A percentile compares a stretch with the other conserved stretches of the same genome.
Evolutionary conservation across 768 basidiomycete species (phyloP).

Genomic region (Russula emetica): DNA sequence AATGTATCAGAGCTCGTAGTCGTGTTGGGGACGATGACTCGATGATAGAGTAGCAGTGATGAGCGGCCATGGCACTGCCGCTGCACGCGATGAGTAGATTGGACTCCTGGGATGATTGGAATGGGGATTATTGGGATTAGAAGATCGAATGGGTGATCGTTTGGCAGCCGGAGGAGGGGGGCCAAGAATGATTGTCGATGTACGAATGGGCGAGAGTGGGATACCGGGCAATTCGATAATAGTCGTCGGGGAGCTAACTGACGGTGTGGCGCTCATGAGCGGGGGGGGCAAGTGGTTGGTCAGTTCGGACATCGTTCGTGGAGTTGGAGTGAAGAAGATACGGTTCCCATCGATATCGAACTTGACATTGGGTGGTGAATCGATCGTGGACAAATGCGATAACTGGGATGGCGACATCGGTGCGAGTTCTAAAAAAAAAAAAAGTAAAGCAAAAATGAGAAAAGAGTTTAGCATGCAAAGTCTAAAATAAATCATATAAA

Average conservation of each 20-base stretch:
- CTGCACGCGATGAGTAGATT: not conserved
- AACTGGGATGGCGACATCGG: not conserved
- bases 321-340: not conserved
- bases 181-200: not conserved
- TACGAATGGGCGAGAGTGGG: not conserved
- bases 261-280: not conserved
- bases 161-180: conserved; percentile 1
- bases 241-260: not conserved
- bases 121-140: too few relatives aligned
- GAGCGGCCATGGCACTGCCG: not conserved
- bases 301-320: not conserved
- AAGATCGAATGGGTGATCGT: not conserved
- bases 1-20: not conserved
- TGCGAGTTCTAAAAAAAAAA: conserved; percentile 8
- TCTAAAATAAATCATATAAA: not conserved
- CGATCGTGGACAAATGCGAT: not conserved
- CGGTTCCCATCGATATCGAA: not conserved
- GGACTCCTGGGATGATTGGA: not conserved
- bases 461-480: not conserved
- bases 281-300: not conserved
- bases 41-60: not conserved
- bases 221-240: not conserved
- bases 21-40: not conserved
- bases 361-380: not conserved
- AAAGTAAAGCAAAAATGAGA: too few relatives aligned